These are phyloP conservation scores for Botrytis cinerea DNA, from an alignment of 2,329 filamentous ascomycete genomes.

Conservation along the genomic window DNA sequence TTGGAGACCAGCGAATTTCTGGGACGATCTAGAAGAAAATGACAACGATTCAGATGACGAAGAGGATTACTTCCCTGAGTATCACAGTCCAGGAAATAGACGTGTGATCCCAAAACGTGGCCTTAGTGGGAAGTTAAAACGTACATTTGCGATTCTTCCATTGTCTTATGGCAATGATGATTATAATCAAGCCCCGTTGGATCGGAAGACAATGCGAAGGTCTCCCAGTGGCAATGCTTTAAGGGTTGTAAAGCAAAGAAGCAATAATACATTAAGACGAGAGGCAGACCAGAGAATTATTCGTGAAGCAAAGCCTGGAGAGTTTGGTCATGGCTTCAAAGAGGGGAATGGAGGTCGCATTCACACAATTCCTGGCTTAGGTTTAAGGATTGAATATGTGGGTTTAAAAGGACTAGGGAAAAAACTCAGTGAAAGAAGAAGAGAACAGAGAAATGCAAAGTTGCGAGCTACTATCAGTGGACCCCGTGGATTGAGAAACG, in stretches of 20 bases:
- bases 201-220: conserved; percentile 60
- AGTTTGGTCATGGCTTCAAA: conserved; percentile 39
- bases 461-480: conserved; percentile 62
- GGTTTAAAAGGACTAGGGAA: conserved; percentile 55
- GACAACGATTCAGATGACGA: conserved; percentile 41
- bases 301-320: conserved; percentile 28
- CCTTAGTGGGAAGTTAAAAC: conserved; percentile 49
- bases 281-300: conserved; percentile 26
- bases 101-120: conserved; percentile 49
- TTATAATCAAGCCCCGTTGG: conserved; percentile 43
- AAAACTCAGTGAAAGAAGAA: conserved; percentile 57
- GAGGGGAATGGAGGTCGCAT: conserved; percentile 38
- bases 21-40: conserved; percentile 45
- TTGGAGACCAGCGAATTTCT: conserved; percentile 58
- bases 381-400: conserved; percentile 53
- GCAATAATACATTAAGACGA: conserved; percentile 44
- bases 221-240: conserved; percentile 59
- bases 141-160: conserved; percentile 63
- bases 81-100: conserved; percentile 45
- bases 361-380: conserved; percentile 38
- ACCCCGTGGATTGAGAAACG: conserved; percentile 47
- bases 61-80: conserved; percentile 47
- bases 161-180: conserved; percentile 47
- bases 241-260: conserved; percentile 55
- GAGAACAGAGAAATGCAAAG: conserved; percentile 60